phyloP scores from a whole-genome alignment of 2,329 filamentous ascomycete species.

The Calonectria hongkongensis region DNA sequence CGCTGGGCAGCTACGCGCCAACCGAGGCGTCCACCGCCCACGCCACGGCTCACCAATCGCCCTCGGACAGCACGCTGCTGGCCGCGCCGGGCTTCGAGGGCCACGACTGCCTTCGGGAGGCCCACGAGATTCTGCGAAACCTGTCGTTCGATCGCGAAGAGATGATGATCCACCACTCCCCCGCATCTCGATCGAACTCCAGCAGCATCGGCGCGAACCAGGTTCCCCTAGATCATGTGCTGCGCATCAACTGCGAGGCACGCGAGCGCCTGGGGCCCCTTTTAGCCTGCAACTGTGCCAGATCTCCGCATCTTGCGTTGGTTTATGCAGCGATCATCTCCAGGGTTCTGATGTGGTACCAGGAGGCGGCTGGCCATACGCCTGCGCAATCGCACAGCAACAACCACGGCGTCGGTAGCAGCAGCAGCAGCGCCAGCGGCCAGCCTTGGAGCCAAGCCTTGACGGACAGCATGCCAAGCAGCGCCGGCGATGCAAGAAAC shows the following conservation, averaged over 20 bases:
- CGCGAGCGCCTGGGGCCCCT: constrained; percentile 28
- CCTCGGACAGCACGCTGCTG: not conserved
- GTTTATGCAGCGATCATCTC: constrained; percentile 31
- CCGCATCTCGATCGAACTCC: constrained; percentile 11
- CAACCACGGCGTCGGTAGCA: not conserved
- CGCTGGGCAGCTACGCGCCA: constrained; percentile 17
- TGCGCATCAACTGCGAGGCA: constrained; percentile 28
- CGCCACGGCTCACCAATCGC: constrained; percentile 21
- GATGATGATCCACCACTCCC: not conserved
- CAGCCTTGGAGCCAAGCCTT: not conserved
- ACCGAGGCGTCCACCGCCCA: constrained; percentile 20
- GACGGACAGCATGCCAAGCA: not conserved
- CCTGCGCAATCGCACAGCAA: constrained; percentile 10
- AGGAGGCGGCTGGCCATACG: constrained; percentile 25
- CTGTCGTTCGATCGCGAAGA: constrained; percentile 19
- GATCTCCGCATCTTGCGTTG: constrained; percentile 31
- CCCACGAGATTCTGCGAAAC: constrained; percentile 33
- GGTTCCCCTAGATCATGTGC: constrained; percentile 25
- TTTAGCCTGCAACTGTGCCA: constrained; percentile 23
- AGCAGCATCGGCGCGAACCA: not conserved
- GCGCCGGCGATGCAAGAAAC: not conserved
- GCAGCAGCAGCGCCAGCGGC: not conserved
- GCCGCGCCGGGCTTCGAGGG: not conserved
- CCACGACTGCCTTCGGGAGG: constrained; percentile 24
- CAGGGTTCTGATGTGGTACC: constrained; percentile 28